Evolutionary conservation across 306 rosid species (phyloP).

Genomic region (Cucumis melo): DNA sequence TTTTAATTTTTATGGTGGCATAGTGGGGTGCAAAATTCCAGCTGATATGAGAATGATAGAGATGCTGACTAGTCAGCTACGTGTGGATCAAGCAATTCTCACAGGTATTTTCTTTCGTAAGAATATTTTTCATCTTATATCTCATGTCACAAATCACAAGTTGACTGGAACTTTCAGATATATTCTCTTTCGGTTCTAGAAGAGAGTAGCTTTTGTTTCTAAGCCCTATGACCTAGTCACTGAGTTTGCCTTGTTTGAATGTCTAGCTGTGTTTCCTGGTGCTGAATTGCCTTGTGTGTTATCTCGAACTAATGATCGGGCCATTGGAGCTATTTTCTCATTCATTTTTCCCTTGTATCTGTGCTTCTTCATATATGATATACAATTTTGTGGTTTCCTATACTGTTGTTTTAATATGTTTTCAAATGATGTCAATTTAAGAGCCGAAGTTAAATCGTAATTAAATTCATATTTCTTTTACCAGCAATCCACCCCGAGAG

Average conservation of each 20-base stretch:
- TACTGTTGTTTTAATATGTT: background rate
- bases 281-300: background rate
- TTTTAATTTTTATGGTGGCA: constrained; percentile 14
- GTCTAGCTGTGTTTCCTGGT: background rate
- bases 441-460: background rate
- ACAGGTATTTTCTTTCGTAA: constrained; percentile 38
- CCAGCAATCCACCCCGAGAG: background rate
- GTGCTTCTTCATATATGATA: too few species aligned
- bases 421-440: background rate
- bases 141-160: background rate
- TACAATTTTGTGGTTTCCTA: background rate
- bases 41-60: constrained; percentile 98
- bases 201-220: too few species aligned
- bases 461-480: background rate
- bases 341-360: background rate
- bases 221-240: too few species aligned
- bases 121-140: background rate
- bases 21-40: constrained; percentile 98
- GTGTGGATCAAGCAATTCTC: constrained; percentile 96
- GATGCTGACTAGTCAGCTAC: constrained; percentile 76
- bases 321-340: background rate
- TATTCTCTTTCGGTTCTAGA: too few species aligned
- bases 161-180: too few species aligned
- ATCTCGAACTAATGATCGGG: background rate
- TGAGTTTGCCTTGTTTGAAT: background rate